Conservation (phyloP, 345 rosid species). For the Syzygium jambos region DNA sequence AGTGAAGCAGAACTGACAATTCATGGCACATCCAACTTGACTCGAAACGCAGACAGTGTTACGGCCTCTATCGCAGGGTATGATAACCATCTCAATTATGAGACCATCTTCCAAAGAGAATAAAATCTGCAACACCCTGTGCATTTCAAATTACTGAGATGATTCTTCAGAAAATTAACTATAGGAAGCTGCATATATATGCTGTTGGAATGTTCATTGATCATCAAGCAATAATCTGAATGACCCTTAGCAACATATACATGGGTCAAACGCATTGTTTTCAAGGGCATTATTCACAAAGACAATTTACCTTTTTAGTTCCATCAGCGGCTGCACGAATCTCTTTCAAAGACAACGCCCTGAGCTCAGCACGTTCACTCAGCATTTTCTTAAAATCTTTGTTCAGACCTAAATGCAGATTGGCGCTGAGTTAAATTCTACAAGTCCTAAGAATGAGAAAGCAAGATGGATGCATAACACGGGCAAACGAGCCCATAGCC, state of each 20-base stretch:
- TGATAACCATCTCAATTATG: conserved; percentile 72
- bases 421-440: not conserved
- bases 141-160: conserved; percentile 62
- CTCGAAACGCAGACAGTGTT: conserved; percentile 91
- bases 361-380: conserved; percentile 48
- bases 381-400: conserved; percentile 82
- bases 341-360: conserved; percentile 61
- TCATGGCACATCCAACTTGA: conserved; percentile 94
- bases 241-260: not conserved
- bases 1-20: conserved; percentile 93
- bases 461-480: not conserved
- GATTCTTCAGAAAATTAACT: conserved; percentile 14
- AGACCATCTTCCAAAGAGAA: conserved; percentile 75
- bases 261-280: not conserved
- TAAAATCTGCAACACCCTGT: conserved; percentile 89
- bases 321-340: conserved; percentile 70
- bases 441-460: not conserved
- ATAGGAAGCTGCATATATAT: not conserved
- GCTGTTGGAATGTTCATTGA: not conserved
- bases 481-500: not conserved
- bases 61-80: conserved; percentile 86
- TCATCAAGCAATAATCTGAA: not conserved
- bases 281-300: not conserved
- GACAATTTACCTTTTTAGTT: conserved; percentile 62
- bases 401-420: conserved; percentile 50